Evolutionary conservation across 352 stramenopile genomes (phyloP).

Genomic region (Phytophthora brassicae): DNA sequence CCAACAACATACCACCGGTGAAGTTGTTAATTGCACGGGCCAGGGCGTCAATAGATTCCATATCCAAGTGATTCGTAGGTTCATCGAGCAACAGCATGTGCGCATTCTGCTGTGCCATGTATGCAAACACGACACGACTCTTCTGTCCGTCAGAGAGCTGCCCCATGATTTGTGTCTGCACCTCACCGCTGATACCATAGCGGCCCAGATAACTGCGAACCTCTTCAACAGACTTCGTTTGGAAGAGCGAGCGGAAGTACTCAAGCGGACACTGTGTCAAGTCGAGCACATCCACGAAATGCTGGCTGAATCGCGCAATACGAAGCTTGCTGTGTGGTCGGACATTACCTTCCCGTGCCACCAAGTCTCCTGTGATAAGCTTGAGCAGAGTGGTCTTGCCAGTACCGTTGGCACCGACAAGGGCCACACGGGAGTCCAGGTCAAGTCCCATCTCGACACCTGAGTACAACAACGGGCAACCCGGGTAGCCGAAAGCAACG

Average conservation of each 20-base stretch:
- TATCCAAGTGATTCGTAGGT: slow-evolving; percentile 91
- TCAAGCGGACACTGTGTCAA: slow-evolving; percentile 94
- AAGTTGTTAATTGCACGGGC: slow-evolving; percentile 98
- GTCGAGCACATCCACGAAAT: slow-evolving; percentile 99
- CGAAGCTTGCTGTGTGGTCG: slow-evolving; percentile 96
- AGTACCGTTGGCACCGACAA: slow-evolving; percentile 96
- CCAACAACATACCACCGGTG: slow-evolving; percentile 95
- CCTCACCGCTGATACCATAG: slow-evolving; percentile 95
- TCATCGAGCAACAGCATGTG: slow-evolving; percentile 95
- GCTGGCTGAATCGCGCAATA: slow-evolving; percentile 97
- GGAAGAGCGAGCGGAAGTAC: slow-evolving; percentile 95
- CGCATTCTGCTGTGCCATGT: slow-evolving; percentile 96
- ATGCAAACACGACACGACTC: slow-evolving; percentile 96
- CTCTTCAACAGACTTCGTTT: slow-evolving; percentile 93
- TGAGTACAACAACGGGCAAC: slow-evolving; percentile 90
- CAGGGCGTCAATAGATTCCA: slow-evolving; percentile 97
- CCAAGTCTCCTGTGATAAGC: slow-evolving; percentile 96
- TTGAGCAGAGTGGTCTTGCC: slow-evolving; percentile 98
- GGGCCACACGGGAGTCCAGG: slow-evolving; percentile 95
- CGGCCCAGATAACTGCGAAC: slow-evolving; percentile 95
- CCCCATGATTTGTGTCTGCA: slow-evolving; percentile 96
- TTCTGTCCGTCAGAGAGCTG: slow-evolving; percentile 97
- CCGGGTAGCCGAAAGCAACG: slow-evolving; percentile 96
- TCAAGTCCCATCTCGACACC: slow-evolving; percentile 96
- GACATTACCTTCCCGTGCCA: slow-evolving; percentile 93